A percentile compares a stretch with the other conserved stretches of the same genome.
Evolutionary conservation across 2,329 filamentous ascomycete species (phyloP).

Genomic region (Clonostachys rosea): DNA sequence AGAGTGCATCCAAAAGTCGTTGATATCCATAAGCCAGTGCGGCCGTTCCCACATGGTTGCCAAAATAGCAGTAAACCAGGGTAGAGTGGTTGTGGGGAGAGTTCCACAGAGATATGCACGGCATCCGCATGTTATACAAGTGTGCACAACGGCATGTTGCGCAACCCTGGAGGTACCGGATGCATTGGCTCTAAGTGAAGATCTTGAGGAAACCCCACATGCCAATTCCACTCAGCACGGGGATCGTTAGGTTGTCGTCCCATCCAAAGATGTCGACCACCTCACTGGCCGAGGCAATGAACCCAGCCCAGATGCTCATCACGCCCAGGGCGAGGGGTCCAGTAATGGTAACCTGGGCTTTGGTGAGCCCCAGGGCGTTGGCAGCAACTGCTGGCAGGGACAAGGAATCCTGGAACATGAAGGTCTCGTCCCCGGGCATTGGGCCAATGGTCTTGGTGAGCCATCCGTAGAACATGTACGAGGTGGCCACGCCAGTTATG

Average conservation of each 20-base stretch:
- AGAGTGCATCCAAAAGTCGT: too few species aligned
- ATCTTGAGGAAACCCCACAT: constrained; percentile 89
- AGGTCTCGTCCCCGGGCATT: constrained; percentile 63
- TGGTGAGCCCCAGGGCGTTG: constrained; percentile 55
- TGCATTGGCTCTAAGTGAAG: constrained; percentile 53
- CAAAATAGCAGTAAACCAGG: too few species aligned
- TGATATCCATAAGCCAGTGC: too few species aligned
- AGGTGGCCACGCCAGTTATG: constrained; percentile 75
- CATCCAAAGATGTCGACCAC: constrained; percentile 87
- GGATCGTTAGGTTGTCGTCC: constrained; percentile 98
- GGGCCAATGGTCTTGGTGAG: constrained; percentile 66
- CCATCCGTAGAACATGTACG: constrained; percentile 83
- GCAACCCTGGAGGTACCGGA: too few species aligned
- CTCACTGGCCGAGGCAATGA: constrained; percentile 85
- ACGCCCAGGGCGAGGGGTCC: constrained; percentile 71
- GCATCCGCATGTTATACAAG: too few species aligned
- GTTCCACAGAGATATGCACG: too few species aligned
- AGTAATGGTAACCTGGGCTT: constrained; percentile 55
- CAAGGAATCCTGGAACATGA: constrained; percentile 76
- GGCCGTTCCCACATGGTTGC: too few species aligned
- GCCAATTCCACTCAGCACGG: constrained; percentile 80
- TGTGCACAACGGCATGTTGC: too few species aligned
- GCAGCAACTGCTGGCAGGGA: constrained; percentile 60
- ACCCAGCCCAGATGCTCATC: constrained; percentile 83
- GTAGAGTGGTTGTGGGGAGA: too few species aligned